Evolutionary conservation across 345 rosid genomes (phyloP), one percentile per base, ranked within the genome.

Genomic region (Eucalyptus curtisii): DNA sequence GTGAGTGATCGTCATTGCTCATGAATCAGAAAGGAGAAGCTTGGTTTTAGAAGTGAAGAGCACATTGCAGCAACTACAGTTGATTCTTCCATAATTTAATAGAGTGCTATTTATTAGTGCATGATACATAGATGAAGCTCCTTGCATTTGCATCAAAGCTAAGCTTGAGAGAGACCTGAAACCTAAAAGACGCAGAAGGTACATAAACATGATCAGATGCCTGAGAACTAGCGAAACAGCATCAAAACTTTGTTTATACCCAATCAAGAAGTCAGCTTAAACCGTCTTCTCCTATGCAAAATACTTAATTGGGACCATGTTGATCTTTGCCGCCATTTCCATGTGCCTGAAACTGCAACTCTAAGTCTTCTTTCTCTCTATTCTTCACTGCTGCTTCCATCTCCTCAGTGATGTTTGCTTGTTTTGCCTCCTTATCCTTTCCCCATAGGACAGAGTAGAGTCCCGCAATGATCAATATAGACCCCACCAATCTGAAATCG

Each of bases 361-460:
- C 84, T 44, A 76, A 40, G 47, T 76, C 84, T 20, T 76, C 47
- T 76, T 40, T 76, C 47, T 76, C 84, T 40, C 84, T 76, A 6
- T 20, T 76, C 47, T 76, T 10, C 84, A 6, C 47, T 11, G 30
- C 47, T 76, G 47, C 84, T 76, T 85, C 61, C 31, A 30, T 31
- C n/a, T 61, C 33, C 40, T 42, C 30, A 6, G 30, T 57, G 49
- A n/a, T 40, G 5, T 44, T 82, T 10, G 19, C 49, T 88, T 49
- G 47, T 52, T 76, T 86, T 31, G 27, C 48, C 86, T 98, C 99
- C 91, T 86, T 93, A 64, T 94, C 95, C 89, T 97, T 98, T 27
- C 99, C 99, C 99, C 99, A 98, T 7, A 98, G 93, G 47, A 98
- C 99, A 1, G 93, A 94, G 50, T 97, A 97, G 7, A 96, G 94